A percentile compares a stretch with the other conserved stretches of the same genome.
These are phyloP conservation scores for Grosmannia serpens DNA, from an alignment of 2,329 filamentous ascomycete genomes.

Conservation along the genomic window DNA sequence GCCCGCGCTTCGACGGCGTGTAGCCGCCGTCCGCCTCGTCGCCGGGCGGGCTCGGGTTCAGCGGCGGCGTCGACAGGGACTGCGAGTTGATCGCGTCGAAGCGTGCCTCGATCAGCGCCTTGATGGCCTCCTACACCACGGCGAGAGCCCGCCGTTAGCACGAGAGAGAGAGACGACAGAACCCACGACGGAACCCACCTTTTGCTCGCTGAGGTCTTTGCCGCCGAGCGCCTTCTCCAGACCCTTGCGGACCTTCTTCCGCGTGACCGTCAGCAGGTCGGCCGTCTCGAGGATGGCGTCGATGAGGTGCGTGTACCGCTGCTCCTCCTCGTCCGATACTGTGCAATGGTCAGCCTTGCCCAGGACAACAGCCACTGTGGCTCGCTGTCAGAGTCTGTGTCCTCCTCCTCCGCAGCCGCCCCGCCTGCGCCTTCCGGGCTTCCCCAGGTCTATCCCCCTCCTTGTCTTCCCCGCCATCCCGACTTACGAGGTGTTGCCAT, in stretches of 20 bases:
- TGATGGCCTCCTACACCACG: conserved; percentile 50
- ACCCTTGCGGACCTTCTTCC: conserved; percentile 49
- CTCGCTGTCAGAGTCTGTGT: background rate
- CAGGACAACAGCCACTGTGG: background rate
- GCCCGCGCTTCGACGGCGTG: conserved; percentile 25
- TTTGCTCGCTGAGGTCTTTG: conserved; percentile 47
- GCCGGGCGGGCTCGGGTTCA: conserved; percentile 16
- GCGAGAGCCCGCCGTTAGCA: background rate
- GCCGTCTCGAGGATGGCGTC: conserved; percentile 46
- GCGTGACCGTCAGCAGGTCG: conserved; percentile 50
- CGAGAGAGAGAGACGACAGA: background rate
- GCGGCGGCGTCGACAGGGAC: conserved; percentile 29
- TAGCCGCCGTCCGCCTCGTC: conserved; percentile 6
- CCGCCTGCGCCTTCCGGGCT: background rate
- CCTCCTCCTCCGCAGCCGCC: background rate
- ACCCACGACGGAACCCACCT: conserved; percentile 26
- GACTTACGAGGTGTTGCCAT: background rate
- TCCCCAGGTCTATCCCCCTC: background rate
- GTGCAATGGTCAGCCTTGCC: background rate
- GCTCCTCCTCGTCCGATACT: conserved; percentile 40
- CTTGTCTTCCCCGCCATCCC: background rate
- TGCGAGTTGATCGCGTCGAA: conserved; percentile 57
- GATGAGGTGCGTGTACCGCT: conserved; percentile 45
- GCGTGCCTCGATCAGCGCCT: conserved; percentile 58
- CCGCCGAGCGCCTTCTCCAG: conserved; percentile 42